Conservation (phyloP, 345 rosid species). For the Citrus inodora region DNA sequence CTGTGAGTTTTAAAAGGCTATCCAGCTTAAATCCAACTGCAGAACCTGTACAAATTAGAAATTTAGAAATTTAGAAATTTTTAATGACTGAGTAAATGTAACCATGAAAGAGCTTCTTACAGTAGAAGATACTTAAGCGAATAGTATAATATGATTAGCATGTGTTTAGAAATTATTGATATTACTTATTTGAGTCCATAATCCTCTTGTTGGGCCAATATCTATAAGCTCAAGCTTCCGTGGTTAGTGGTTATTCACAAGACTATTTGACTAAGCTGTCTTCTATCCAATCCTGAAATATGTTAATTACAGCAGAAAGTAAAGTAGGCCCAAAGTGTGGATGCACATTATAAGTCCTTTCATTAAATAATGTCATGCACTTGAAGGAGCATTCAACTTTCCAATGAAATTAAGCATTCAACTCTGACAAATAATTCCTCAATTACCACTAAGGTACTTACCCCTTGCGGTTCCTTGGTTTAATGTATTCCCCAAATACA, state of each 20-base stretch:
- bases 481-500: constrained; percentile 80
- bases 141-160: background rate
- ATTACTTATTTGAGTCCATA: background rate
- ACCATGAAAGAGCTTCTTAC: background rate
- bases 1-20: constrained; percentile 88
- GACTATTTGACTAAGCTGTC: background rate
- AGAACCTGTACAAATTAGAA: constrained; percentile 60
- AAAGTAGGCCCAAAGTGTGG: background rate
- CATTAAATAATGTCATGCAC: background rate
- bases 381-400: background rate
- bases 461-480: constrained; percentile 99
- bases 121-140: background rate
- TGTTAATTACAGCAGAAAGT: background rate
- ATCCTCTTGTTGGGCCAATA: background rate
- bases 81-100: constrained; percentile 1
- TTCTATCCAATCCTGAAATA: background rate
- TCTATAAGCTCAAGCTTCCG: background rate
- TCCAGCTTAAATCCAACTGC: constrained; percentile 98
- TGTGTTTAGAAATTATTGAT: background rate
- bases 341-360: background rate
- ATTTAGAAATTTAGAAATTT: constrained; percentile 17
- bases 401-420: background rate
- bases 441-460: constrained; percentile 26
- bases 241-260: background rate
- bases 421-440: background rate